Evolutionary conservation across 2,329 filamentous ascomycete species (phyloP).

Genomic region (Rhinocladiella similis): DNA sequence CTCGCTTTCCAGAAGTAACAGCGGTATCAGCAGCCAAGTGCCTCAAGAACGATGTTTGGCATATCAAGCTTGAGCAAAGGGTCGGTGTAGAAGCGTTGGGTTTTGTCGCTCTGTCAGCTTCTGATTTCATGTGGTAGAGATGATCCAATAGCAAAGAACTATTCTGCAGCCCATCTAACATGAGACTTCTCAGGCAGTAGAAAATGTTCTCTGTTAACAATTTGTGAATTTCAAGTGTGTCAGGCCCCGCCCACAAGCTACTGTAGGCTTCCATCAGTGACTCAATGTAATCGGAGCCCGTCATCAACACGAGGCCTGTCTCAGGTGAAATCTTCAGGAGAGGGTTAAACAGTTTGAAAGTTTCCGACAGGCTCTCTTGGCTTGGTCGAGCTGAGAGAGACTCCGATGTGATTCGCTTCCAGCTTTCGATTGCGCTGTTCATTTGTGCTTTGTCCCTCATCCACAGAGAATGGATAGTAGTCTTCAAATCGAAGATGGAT

Average conservation of each 20-base stretch:
- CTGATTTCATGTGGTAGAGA: slow-evolving; percentile 74
- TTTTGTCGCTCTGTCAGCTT: slow-evolving; percentile 62
- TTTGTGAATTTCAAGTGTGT: slow-evolving; percentile 54
- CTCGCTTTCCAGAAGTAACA: slow-evolving; percentile 40
- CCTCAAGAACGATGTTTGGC: slow-evolving; percentile 70
- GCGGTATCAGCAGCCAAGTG: slow-evolving; percentile 40
- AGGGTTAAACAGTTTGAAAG: slow-evolving; percentile 37
- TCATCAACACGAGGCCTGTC: slow-evolving; percentile 65
- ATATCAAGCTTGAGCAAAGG: slow-evolving; percentile 78
- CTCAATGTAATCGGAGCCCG: slow-evolving; percentile 85
- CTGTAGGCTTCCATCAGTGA: slow-evolving; percentile 55
- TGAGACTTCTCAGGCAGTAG: slow-evolving; percentile 70
- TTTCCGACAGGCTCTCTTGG: slow-evolving; percentile 29
- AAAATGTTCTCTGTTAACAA: slow-evolving; percentile 73
- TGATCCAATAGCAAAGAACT: slow-evolving; percentile 77
- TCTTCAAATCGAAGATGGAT: slow-evolving; percentile 19
- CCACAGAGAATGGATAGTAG: slow-evolving; percentile 20
- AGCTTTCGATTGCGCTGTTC: slow-evolving; percentile 16
- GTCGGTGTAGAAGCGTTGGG: slow-evolving; percentile 49
- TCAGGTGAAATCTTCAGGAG: slow-evolving; percentile 42
- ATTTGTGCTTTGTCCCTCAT: slow-evolving; percentile 13
- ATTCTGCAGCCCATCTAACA: slow-evolving; percentile 66
- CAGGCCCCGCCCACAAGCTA: slow-evolving; percentile 54
- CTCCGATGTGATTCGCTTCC: slow-evolving; percentile 15
- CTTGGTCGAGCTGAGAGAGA: slow-evolving; percentile 18